A percentile compares a stretch with the other conserved stretches of the same genome.
Conservation (phyloP, 2,329 filamentous ascomycete species). For the Grosmannia huntii region DNA sequence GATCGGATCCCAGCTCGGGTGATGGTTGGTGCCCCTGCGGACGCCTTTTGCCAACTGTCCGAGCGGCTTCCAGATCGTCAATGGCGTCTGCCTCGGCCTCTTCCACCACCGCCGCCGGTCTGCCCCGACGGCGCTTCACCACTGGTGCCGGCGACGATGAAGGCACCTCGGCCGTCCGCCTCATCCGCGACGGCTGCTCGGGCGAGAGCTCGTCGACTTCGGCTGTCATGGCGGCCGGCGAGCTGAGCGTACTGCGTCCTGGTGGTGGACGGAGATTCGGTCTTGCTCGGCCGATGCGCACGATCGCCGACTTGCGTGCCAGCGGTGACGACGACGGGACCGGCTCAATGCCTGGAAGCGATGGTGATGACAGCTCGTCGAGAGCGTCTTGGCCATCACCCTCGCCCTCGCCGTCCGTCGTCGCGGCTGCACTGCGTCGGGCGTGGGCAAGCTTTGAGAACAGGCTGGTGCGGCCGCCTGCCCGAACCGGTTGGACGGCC, state of each 20-base stretch:
- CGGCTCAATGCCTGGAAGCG: neutral
- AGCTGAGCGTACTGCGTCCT: neutral
- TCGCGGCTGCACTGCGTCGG: constrained; percentile 4
- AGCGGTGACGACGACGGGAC: constrained; percentile 10
- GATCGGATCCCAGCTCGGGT: constrained; percentile 27
- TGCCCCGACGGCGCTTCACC: neutral
- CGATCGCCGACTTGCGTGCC: constrained; percentile 8
- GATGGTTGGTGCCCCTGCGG: constrained; percentile 25
- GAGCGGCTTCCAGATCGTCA: constrained; percentile 28
- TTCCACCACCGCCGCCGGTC: constrained; percentile 6
- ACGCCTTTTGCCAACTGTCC: constrained; percentile 29
- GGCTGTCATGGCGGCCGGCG: neutral
- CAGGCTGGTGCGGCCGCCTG: neutral
- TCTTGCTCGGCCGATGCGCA: too few relatives aligned
- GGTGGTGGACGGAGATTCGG: too few relatives aligned
- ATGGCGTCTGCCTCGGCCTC: constrained; percentile 31
- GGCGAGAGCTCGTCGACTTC: constrained; percentile 11
- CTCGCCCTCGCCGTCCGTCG: neutral
- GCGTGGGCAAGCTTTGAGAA: constrained; percentile 2
- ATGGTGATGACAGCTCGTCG: constrained; percentile 19
- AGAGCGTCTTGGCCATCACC: constrained; percentile 9
- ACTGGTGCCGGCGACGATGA: constrained; percentile 1
- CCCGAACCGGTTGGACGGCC: neutral
- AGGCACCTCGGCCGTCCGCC: neutral
- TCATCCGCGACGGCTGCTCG: constrained; percentile 2